phyloP scores from a whole-genome alignment of 1,139 yeast genomes.

The Blastobotrys raffinosifermentans region DNA sequence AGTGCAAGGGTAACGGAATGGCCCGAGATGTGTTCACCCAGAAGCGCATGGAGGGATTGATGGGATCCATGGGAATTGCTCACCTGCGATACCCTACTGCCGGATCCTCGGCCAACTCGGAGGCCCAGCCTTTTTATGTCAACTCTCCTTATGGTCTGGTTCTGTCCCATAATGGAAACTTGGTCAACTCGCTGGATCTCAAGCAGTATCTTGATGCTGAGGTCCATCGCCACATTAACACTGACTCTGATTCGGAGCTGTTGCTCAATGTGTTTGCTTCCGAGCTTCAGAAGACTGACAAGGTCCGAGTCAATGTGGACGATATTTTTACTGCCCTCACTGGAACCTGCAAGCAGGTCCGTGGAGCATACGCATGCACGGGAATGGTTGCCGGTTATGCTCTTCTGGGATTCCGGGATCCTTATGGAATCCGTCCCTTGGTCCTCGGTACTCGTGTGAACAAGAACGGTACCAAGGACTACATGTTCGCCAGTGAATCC shows the following conservation, averaged over 20 bases:
- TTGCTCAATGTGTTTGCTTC: constrained; percentile 85
- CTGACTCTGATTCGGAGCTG: constrained; percentile 93
- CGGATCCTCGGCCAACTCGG: constrained; percentile 94
- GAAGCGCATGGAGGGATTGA: constrained; percentile 65
- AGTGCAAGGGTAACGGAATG: constrained; percentile 99
- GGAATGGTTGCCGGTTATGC: constrained; percentile 97
- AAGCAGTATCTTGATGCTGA: constrained; percentile 79
- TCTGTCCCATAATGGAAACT: constrained; percentile 88
- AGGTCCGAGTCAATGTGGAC: constrained; percentile 84
- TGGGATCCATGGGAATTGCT: constrained; percentile 93
- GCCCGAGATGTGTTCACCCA: constrained; percentile 95
- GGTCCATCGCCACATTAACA: constrained; percentile 94
- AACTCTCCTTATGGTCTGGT: constrained; percentile 94
- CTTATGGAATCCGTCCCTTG: constrained; percentile 92
- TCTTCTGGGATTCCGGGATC: constrained; percentile 91
- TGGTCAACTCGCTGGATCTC: constrained; percentile 78
- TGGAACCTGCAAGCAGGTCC: constrained; percentile 71
- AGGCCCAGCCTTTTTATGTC: constrained; percentile 98
- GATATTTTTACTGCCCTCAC: constrained; percentile 82
- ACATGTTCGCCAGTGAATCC: constrained; percentile 93
- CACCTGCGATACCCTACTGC: constrained; percentile 98
- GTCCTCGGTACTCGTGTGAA: constrained; percentile 73
- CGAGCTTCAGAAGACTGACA: constrained; percentile 85
- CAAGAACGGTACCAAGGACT: constrained; percentile 70
- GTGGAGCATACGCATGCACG: constrained; percentile 95